Evolutionary conservation across 2,329 filamentous ascomycete species (phyloP).

Genomic region (Tolypocladium cylindrosporum): DNA sequence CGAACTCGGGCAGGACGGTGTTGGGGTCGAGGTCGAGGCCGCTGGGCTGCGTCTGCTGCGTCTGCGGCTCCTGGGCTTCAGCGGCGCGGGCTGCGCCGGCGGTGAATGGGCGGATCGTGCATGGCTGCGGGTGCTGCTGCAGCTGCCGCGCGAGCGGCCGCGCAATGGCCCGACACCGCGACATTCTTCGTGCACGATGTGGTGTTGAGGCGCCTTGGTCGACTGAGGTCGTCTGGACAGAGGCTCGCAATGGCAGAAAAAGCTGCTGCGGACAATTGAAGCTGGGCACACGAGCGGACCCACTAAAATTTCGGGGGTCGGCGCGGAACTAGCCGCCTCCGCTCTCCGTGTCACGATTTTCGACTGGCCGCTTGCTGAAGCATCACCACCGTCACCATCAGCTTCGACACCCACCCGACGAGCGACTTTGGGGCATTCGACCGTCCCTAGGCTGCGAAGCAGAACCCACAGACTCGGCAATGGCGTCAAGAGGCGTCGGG

Average conservation of each 20-base stretch:
- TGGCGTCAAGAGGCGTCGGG: constrained; percentile 26
- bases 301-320: constrained; percentile 16
- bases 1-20: constrained; percentile 47
- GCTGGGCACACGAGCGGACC: constrained; percentile 6
- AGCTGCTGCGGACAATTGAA: constrained; percentile 4
- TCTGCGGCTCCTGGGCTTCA: constrained; percentile 12
- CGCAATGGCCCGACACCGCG: constrained; percentile 47
- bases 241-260: background rate
- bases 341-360: constrained; percentile 18
- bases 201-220: background rate
- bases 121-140: constrained; percentile 25
- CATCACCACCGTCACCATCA: background rate
- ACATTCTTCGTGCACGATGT: constrained; percentile 31
- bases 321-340: constrained; percentile 17
- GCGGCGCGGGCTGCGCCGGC: constrained; percentile 20
- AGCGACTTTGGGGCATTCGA: background rate
- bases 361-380: background rate
- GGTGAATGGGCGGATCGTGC: constrained; percentile 25
- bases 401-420: background rate
- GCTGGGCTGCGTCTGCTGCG: constrained; percentile 15
- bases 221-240: background rate
- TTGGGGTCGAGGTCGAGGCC: constrained; percentile 50
- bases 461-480: background rate
- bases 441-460: background rate
- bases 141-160: constrained; percentile 47